A percentile compares a stretch with the other conserved stretches of the same genome.
These are phyloP conservation scores for Diaporthe sp. DNA, from an alignment of 2,329 filamentous ascomycete genomes.

Conservation along the genomic window DNA sequence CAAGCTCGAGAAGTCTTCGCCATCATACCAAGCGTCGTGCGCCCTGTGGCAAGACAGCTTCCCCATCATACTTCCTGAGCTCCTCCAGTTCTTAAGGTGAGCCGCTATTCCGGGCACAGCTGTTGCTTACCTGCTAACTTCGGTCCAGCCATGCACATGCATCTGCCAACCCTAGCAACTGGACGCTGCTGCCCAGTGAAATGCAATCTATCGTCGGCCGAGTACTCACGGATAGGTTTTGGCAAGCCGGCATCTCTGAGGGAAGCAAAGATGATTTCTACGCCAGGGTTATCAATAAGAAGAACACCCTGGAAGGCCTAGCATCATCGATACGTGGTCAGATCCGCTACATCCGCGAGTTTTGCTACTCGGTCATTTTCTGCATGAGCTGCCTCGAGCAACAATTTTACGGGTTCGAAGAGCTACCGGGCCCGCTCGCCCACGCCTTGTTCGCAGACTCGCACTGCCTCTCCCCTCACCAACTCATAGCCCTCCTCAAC, in stretches of 20 bases:
- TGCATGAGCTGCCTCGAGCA: slow-evolving; percentile 89
- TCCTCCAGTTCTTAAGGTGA: slow-evolving; percentile 84
- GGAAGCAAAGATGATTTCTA: slow-evolving; percentile 98
- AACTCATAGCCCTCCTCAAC: slow-evolving; percentile 92
- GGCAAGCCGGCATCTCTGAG: slow-evolving; percentile 96
- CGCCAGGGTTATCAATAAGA: slow-evolving; percentile 88
- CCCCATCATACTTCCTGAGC: slow-evolving; percentile 82
- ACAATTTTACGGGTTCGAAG: slow-evolving; percentile 90
- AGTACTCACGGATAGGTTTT: slow-evolving; percentile 94
- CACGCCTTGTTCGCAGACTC: slow-evolving; percentile 87
- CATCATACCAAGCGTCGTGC: slow-evolving; percentile 79
- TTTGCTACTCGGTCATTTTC: slow-evolving; percentile 93
- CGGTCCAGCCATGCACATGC: slow-evolving; percentile 82
- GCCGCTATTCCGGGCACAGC: slow-evolving; percentile 25
- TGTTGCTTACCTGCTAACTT: slow-evolving; percentile 29
- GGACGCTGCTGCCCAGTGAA: slow-evolving; percentile 79
- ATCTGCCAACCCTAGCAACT: slow-evolving; percentile 88
- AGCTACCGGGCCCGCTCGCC: slow-evolving; percentile 84
- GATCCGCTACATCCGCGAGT: slow-evolving; percentile 89
- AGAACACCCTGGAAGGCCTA: slow-evolving; percentile 89
- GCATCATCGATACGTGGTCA: slow-evolving; percentile 92
- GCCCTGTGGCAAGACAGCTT: slow-evolving; percentile 88
- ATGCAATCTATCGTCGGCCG: slow-evolving; percentile 81
- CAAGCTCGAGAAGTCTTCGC: slow-evolving; percentile 79
- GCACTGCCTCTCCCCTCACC: slow-evolving; percentile 86